Evolutionary conservation across 352 stramenopile species (phyloP), one percentile per base, ranked within the genome.

Genomic region (Globisporangium barbulae): DNA sequence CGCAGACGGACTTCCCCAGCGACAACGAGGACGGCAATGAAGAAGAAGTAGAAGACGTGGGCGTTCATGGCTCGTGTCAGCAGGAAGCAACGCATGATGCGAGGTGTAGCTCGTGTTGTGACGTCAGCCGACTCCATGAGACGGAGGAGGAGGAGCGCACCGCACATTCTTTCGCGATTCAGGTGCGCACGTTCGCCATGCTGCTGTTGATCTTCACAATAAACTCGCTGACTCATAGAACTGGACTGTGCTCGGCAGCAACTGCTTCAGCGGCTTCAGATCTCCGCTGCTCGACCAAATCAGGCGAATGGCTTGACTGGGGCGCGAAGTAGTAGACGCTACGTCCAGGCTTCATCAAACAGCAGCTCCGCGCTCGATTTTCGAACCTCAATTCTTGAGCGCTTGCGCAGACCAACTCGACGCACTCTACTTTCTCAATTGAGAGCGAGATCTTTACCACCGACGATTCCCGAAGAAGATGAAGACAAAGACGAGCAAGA

Each of bases 1-100:
- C 69, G 4, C 73, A 76, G 61, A 81, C 73, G 6, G 65, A 74
- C n/a, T 15, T 21, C 28, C 9, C n/a, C 9, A 25, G 6, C 7
- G 59, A n/a, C 17, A 13, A 19, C 6, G 30, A 42, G 28, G 30
- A 22, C 13, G 10, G 1, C 25, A 28, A 28, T 3, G 30, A 65
- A 35, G 25, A 68, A 67, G 44, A 68, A 37, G 6, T 52, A 13
- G 7, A 48, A 48, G 19, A 19, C 6, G 5, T 15, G 19, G n/a
- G 42, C 17, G 42, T 12, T 48, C 42, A 22, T 48, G 42, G 17
- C 17, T 48, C 42, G n/a, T 63, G 68, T 48, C 31, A 31, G 39
- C 49, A 28, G 31, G 19, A 17, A 53, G 15, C 30, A 53, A 59
- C 6, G 55, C 65, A 59, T 25, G 39, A 2, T 21, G 55, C 1